A percentile compares a stretch with the other conserved stretches of the same genome.
Evolutionary conservation across 2,329 filamentous ascomycete genomes (phyloP).

Genomic region (Cladobotryum protrusum): DNA sequence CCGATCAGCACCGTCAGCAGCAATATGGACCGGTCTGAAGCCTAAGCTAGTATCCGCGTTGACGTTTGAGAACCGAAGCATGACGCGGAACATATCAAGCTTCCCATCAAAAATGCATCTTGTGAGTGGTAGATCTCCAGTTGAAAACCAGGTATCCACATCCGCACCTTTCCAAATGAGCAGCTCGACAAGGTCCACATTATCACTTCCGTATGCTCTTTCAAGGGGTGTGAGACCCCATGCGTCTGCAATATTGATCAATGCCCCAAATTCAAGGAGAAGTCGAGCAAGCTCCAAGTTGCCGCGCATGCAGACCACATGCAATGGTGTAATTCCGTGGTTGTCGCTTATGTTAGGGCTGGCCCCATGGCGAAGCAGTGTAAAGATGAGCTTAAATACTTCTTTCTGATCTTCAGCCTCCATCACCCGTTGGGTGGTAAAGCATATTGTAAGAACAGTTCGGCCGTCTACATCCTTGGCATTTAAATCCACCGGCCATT

Average conservation of each 20-base stretch:
- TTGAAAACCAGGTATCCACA: slow-evolving; percentile 8
- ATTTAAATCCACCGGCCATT: slow-evolving; percentile 13
- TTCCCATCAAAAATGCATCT: slow-evolving; percentile 8
- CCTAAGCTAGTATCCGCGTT: slow-evolving; percentile 6
- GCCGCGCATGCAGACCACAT: slow-evolving; percentile 5
- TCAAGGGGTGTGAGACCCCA: slow-evolving; percentile 12
- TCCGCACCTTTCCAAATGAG: slow-evolving; percentile 14
- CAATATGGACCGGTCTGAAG: slow-evolving; percentile 10
- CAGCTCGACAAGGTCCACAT: slow-evolving; percentile 7
- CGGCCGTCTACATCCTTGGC: slow-evolving; percentile 13
- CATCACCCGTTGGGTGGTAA: slow-evolving; percentile 9
- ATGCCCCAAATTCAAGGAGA: slow-evolving; percentile 14
- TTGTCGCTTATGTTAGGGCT: slow-evolving; percentile 4
- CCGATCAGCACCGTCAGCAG: slow-evolving; percentile 3
- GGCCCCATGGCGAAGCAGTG: slow-evolving; percentile 5
- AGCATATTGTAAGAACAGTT: slow-evolving; percentile 2
- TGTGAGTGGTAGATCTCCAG: slow-evolving; percentile 9
- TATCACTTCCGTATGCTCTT: slow-evolving; percentile 9
- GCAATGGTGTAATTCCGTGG: slow-evolving; percentile 8
- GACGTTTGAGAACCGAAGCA: slow-evolving; percentile 8
- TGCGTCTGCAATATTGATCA: slow-evolving; percentile 9
- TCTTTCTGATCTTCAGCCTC: background rate
- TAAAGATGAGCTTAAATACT: background rate
- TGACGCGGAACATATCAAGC: slow-evolving; percentile 9
- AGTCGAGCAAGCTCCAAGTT: slow-evolving; percentile 5